A percentile compares a stretch with the other conserved stretches of the same genome.
Evolutionary conservation across 177 flowering plant genomes (phyloP).

Genomic region (Telopea speciosissima): DNA sequence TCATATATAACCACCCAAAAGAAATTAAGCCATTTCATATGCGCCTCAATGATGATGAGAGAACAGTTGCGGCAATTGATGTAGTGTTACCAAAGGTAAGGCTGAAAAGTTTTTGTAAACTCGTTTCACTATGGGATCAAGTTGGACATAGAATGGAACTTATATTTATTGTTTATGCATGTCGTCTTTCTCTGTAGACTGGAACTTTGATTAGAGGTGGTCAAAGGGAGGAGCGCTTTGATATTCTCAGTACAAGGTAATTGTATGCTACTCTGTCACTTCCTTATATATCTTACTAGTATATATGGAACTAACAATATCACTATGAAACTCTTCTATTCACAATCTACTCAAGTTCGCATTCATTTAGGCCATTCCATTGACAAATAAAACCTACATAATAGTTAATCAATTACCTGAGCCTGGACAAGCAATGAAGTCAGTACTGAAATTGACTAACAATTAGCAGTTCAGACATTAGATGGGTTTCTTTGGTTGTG

Average conservation of each 20-base stretch:
- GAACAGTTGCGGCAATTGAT: constrained; percentile 82
- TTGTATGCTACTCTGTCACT: not conserved
- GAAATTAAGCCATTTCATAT: constrained; percentile 59
- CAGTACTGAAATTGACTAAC: not conserved
- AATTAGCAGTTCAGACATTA: not conserved
- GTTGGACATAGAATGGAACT: not conserved
- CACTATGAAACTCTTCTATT: not conserved
- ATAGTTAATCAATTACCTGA: not conserved
- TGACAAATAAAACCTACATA: not conserved
- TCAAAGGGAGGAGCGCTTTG: constrained; percentile 79
- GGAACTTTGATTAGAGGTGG: constrained; percentile 68
- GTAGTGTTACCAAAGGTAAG: constrained; percentile 73
- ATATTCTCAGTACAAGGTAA: constrained; percentile 49
- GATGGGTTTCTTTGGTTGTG: not conserved
- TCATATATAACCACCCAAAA: constrained; percentile 72
- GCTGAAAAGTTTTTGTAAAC: not conserved
- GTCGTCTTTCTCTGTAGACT: constrained; percentile 32
- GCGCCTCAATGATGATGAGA: constrained; percentile 60
- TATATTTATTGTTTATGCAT: not conserved
- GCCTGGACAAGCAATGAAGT: not conserved
- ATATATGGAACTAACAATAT: not conserved
- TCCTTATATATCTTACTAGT: not conserved
- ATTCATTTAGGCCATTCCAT: not conserved
- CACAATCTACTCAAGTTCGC: not conserved
- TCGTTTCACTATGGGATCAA: not conserved